Conservation (phyloP, 169 alveolate genomes). For the Plasmodium gonderi region DNA sequence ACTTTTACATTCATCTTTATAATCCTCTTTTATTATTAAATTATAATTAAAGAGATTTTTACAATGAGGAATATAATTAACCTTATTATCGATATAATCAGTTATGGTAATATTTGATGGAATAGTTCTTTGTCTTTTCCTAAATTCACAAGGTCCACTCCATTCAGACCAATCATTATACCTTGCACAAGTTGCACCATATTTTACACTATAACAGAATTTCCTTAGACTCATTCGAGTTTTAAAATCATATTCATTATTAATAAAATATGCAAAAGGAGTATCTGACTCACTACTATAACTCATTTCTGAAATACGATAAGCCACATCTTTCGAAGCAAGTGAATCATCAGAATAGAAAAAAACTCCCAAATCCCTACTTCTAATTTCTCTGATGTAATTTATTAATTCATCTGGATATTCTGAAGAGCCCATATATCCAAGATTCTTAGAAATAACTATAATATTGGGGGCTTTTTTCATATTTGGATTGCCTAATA, state of each 20-base stretch:
- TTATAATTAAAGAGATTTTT: constrained; percentile 27
- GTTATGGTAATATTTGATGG: constrained; percentile 18
- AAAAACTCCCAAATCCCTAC: constrained; percentile 19
- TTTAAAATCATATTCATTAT: background rate
- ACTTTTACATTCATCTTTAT: constrained; percentile 1
- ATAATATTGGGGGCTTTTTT: background rate
- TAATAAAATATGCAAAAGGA: constrained; percentile 32
- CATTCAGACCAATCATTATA: constrained; percentile 67
- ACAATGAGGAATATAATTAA: constrained; percentile 22
- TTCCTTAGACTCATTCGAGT: constrained; percentile 5
- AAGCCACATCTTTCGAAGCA: background rate
- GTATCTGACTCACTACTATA: background rate
- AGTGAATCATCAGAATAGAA: background rate
- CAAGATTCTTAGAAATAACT: constrained; percentile 13
- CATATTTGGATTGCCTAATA: constrained; percentile 5
- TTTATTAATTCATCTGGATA: constrained; percentile 31
- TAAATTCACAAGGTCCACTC: constrained; percentile 69
- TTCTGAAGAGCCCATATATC: background rate
- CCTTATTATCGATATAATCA: background rate
- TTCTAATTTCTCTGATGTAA: constrained; percentile 54
- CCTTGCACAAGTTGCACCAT: constrained; percentile 41
- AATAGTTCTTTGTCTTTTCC: constrained; percentile 27
- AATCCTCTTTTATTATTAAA: constrained; percentile 25
- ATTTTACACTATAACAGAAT: constrained; percentile 41
- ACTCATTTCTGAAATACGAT: constrained; percentile 10